Evolutionary conservation across 805 yeast genomes (phyloP), one percentile per base, ranked within the genome.

Genomic region (Saturnispora galanensis): DNA sequence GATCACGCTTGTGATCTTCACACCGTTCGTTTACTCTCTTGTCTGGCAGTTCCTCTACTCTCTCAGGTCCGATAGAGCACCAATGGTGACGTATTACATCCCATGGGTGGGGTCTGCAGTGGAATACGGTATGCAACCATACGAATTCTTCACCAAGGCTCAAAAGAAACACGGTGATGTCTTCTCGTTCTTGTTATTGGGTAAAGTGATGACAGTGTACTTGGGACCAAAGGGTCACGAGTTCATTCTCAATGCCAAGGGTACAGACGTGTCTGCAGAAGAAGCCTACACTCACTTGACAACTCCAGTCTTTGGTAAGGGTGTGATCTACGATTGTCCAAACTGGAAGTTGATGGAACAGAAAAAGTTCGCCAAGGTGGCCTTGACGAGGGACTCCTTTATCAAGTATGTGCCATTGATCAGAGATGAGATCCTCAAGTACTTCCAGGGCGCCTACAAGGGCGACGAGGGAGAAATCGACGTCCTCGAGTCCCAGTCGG

Each of bases 241-340:
- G 63, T 89, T 93, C 61, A 87, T 90, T 38, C 78, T 93, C 55
- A 93, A 93, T 65, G 86, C 96, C 36, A 89, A 85, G 66, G 71
- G 84, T 44, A 76, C 80, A 29, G 95, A 87, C 56, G 97, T 89
- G 18, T 81, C 88, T 40, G 98, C 98, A 39, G 97, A 93, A 63
- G 97, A 84, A 40, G 97, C 97, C 34, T 93, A 93, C 69, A 74
- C 81, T 50, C 96, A 89, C 62, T 74, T 93, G 65, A 93, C 98
- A n/a, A 90, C 97, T n/a, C 98, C 98, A 11, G 96, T 88, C 12
- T 93, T 93, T 55, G 98, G 98, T 56, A 79, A 88, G 59, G 98
- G 97, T 57, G 98, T 93, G 44, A 84, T 93, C 43, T 93, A 93
- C 63, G 98, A 93, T 68, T 90, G 97, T 67, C 87, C 98, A 51